Evolutionary conservation across 2,329 filamentous ascomycete species (phyloP).

Genomic region (Dichotomopilus funicola): DNA sequence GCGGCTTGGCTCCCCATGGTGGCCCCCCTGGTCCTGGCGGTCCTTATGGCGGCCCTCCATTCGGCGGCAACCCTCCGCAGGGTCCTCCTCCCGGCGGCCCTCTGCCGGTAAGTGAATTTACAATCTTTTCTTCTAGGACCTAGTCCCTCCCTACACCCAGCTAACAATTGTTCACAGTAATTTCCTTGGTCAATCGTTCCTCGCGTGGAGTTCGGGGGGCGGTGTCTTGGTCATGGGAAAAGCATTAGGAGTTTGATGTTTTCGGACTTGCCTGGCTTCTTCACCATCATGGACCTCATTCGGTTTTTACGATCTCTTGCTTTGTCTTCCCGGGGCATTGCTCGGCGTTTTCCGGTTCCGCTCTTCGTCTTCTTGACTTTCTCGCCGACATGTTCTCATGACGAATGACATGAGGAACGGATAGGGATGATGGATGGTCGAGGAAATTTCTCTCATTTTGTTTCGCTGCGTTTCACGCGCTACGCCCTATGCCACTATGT

Average conservation of each 20-base stretch:
- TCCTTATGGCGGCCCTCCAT: slow-evolving; percentile 41
- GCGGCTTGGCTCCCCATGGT: slow-evolving; percentile 35
- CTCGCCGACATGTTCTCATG: slow-evolving; percentile 10
- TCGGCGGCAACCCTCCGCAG: slow-evolving; percentile 38
- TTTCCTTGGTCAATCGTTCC: slow-evolving; percentile 11
- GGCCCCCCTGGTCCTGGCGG: slow-evolving; percentile 41
- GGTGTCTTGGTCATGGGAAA: slow-evolving; percentile 13
- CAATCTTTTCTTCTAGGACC: background rate
- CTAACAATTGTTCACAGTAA: slow-evolving; percentile 12
- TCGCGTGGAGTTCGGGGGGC: slow-evolving; percentile 17
- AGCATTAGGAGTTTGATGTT: slow-evolving; percentile 15
- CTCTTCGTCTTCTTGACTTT: slow-evolving; percentile 13
- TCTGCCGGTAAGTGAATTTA: slow-evolving; percentile 18
- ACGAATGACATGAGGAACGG: slow-evolving; percentile 10
- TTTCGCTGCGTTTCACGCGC: background rate
- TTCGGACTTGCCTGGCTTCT: slow-evolving; percentile 10
- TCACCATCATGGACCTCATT: slow-evolving; percentile 6
- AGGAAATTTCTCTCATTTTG: slow-evolving; percentile 2
- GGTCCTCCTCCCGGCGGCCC: slow-evolving; percentile 30
- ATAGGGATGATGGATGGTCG: slow-evolving; percentile 9
- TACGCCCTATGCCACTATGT: background rate
- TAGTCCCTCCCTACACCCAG: background rate
- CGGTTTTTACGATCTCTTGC: slow-evolving; percentile 12
- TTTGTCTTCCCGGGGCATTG: slow-evolving; percentile 17
- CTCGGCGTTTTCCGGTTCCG: slow-evolving; percentile 18